phyloP scores from a whole-genome alignment of 192 early-diverging fungal species.

The Coemansia brasiliensis region DNA sequence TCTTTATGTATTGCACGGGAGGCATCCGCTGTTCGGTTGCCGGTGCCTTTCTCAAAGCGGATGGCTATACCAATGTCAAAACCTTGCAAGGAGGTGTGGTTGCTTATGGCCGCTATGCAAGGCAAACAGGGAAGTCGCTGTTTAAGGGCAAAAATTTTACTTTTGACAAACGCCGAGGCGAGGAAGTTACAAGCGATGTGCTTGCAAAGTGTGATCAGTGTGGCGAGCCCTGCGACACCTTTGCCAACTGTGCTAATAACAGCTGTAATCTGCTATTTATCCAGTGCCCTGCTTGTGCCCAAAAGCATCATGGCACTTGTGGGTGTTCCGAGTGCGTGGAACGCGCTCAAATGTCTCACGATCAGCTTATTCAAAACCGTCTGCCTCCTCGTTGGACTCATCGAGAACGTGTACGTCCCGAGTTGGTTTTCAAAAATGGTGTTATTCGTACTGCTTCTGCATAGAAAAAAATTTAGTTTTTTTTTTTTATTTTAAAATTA shows the following conservation, averaged over 20 bases:
- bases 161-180: slow-evolving; percentile 76
- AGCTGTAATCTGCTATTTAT: slow-evolving; percentile 74
- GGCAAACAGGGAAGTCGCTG: slow-evolving; percentile 52
- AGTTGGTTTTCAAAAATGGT: slow-evolving; percentile 36
- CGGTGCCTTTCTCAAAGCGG: slow-evolving; percentile 70
- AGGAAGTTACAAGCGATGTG: slow-evolving; percentile 63
- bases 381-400: slow-evolving; percentile 44
- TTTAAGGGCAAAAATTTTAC: slow-evolving; percentile 81
- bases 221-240: slow-evolving; percentile 61
- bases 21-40: slow-evolving; percentile 82
- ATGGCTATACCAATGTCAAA: slow-evolving; percentile 66
- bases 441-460: slow-evolving; percentile 7
- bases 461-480: too few species aligned
- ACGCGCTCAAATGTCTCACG: slow-evolving; percentile 42
- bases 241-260: slow-evolving; percentile 71
- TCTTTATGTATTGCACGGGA: slow-evolving; percentile 84
- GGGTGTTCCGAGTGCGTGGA: slow-evolving; percentile 36
- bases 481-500: too few species aligned
- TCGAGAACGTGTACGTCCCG: slow-evolving; percentile 34
- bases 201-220: slow-evolving; percentile 70
- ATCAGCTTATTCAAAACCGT: slow-evolving; percentile 33
- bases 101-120: slow-evolving; percentile 68
- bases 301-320: slow-evolving; percentile 39
- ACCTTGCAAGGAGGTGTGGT: slow-evolving; percentile 73
- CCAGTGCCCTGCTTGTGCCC: slow-evolving; percentile 62